phyloP scores from a whole-genome alignment of 805 yeast species.

The Hanseniaspora singularis region DNA sequence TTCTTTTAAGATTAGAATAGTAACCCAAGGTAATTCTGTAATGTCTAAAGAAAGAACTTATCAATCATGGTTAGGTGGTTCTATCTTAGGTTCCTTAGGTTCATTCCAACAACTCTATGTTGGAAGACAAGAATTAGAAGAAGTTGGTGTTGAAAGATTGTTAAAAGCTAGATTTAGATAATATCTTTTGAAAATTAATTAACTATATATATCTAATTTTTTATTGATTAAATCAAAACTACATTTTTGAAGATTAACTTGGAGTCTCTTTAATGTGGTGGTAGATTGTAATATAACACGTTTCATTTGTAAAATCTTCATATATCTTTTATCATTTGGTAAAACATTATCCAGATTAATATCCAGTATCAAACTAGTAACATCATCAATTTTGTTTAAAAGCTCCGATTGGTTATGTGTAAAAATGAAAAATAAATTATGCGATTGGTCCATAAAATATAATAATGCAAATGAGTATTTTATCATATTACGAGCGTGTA shows the following conservation, averaged over 20 bases:
- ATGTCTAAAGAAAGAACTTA: slow-evolving; percentile 51
- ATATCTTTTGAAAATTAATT: slow-evolving; percentile 2
- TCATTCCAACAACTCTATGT: slow-evolving; percentile 96
- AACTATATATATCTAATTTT: slow-evolving; percentile 10
- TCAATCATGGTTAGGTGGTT: slow-evolving; percentile 87
- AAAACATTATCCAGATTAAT: slow-evolving; percentile 31
- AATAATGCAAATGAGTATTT: slow-evolving; percentile 88
- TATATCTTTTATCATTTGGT: slow-evolving; percentile 26
- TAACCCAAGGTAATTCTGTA: slow-evolving; percentile 59
- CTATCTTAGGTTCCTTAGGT: slow-evolving; percentile 76
- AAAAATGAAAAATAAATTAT: slow-evolving; percentile 47
- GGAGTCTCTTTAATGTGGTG: slow-evolving; percentile 1
- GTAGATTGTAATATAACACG: slow-evolving; percentile 7
- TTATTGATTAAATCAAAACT: slow-evolving; percentile 1
- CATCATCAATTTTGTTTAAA: slow-evolving; percentile 53
- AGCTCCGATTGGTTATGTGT: slow-evolving; percentile 60
- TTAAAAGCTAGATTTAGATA: slow-evolving; percentile 73
- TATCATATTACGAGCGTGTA: slow-evolving; percentile 59
- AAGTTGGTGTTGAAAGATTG: slow-evolving; percentile 73
- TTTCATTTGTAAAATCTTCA: slow-evolving; percentile 2
- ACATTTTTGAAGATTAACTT: slow-evolving; percentile 1
- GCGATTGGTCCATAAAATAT: slow-evolving; percentile 44
- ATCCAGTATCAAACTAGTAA: slow-evolving; percentile 46
- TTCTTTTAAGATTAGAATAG: slow-evolving; percentile 71
- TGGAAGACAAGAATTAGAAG: slow-evolving; percentile 72